Evolutionary conservation across 257 asterid genomes (phyloP).

Genomic region (Nicotiana obtusifolia): DNA sequence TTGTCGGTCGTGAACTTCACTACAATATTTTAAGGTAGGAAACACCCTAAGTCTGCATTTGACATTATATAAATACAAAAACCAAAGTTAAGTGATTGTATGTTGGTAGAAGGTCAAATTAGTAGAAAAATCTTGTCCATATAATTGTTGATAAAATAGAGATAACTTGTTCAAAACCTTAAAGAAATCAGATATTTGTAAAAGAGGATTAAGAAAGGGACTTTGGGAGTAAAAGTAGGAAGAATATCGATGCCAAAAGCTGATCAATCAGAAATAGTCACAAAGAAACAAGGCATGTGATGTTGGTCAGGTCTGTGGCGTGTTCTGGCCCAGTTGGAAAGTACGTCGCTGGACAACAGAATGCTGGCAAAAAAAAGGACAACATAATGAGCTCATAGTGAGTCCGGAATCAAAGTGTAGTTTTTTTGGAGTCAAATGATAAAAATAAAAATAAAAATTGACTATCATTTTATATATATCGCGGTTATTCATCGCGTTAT

Average conservation of each 20-base stretch:
- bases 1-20: no score
- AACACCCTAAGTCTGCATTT: neutral
- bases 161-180: neutral
- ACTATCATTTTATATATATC: no score
- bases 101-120: neutral
- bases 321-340: neutral
- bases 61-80: neutral
- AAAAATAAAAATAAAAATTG: no score
- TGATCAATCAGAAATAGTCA: neutral
- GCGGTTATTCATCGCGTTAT: no score
- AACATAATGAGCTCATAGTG: no score
- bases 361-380: no score
- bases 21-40: no score
- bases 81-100: neutral
- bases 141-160: neutral
- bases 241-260: neutral
- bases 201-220: neutral
- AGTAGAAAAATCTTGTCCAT: neutral
- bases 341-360: neutral
- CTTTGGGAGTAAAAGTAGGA: neutral
- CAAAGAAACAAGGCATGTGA: slow-evolving; percentile 9
- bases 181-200: neutral
- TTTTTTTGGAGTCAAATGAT: no score
- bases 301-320: neutral
- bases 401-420: no score